Evolutionary conservation across 1,284 basidiomycete genomes (phyloP).

Genomic region (Wolfiporia cocos): DNA sequence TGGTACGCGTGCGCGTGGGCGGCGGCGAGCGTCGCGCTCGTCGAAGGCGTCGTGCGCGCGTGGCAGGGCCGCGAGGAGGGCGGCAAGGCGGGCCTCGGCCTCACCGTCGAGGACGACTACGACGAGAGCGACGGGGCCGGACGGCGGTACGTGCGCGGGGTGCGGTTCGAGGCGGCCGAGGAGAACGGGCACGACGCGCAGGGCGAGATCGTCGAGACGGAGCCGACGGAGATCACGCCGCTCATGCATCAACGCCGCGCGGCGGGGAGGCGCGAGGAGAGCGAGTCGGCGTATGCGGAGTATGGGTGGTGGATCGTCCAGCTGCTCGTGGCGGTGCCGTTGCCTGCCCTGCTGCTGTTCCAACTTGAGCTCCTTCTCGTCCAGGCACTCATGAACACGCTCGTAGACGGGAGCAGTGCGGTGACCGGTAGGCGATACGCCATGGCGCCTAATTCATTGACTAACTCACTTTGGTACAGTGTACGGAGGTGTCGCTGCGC

Average conservation of each 20-base stretch:
- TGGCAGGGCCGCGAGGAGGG: slow-evolving; percentile 1
- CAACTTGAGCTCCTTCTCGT: slow-evolving; percentile 49
- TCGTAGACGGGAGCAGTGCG: slow-evolving; percentile 58
- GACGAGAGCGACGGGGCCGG: slow-evolving; percentile 12
- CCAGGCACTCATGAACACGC: slow-evolving; percentile 48
- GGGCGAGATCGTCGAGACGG: slow-evolving; percentile 32
- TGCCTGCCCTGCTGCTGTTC: slow-evolving; percentile 51
- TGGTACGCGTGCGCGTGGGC: slow-evolving; percentile 17
- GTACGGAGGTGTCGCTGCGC: slow-evolving; percentile 39
- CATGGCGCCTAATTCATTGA: background rate
- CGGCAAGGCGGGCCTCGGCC: slow-evolving; percentile 6
- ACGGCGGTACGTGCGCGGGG: slow-evolving; percentile 13
- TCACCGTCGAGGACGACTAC: slow-evolving; percentile 11
- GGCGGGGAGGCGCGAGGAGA: slow-evolving; percentile 6
- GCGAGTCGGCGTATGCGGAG: slow-evolving; percentile 23
- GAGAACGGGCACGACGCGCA: slow-evolving; percentile 18
- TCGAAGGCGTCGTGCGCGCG: slow-evolving; percentile 5
- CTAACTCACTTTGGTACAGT: slow-evolving; percentile 30
- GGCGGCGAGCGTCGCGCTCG: slow-evolving; percentile 4
- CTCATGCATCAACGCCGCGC: slow-evolving; percentile 33
- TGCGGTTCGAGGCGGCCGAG: slow-evolving; percentile 9
- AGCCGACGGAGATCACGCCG: slow-evolving; percentile 42
- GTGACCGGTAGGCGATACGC: slow-evolving; percentile 29
- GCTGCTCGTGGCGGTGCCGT: slow-evolving; percentile 47
- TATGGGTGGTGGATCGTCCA: slow-evolving; percentile 62